These are phyloP conservation scores for Fomitopsis serialis DNA, from an alignment of 768 basidiomycete species.

Conservation along the genomic window DNA sequence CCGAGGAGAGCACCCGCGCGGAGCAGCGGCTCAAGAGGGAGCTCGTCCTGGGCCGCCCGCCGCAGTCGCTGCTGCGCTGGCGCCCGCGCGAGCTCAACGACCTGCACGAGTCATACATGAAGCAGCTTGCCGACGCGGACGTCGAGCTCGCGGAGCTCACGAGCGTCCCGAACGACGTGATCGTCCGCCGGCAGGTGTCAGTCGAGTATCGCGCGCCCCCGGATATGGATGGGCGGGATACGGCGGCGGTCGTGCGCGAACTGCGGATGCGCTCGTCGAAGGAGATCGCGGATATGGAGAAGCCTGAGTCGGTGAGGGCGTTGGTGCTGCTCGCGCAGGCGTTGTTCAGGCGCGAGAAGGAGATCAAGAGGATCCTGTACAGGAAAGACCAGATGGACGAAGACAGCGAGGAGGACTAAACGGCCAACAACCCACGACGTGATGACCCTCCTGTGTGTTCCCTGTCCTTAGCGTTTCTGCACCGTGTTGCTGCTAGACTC, in stretches of 20 bases:
- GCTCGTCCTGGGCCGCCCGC: constrained; percentile 1
- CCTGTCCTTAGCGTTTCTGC: too few species aligned
- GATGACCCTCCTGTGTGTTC: too few species aligned
- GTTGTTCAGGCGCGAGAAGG: constrained; percentile 1
- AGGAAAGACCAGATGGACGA: neutral
- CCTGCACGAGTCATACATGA: constrained; percentile 2
- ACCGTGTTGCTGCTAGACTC: too few species aligned
- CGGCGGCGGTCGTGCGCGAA: neutral
- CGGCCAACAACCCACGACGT: too few species aligned
- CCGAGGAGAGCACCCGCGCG: neutral
- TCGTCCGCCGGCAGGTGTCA: neutral
- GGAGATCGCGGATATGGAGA: constrained; percentile 3
- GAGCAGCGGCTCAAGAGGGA: neutral
- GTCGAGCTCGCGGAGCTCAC: constrained; percentile 4
- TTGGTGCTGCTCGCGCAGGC: constrained; percentile 5
- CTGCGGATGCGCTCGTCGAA: constrained; percentile 2
- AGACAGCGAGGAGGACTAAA: neutral
- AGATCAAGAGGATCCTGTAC: neutral
- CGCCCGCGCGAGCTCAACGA: neutral
- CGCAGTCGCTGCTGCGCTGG: neutral
- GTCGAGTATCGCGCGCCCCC: neutral
- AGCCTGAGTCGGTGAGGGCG: neutral
- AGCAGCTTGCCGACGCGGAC: constrained; percentile 4
- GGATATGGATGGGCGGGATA: neutral
- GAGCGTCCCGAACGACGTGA: neutral